A percentile compares a stretch with the other conserved stretches of the same genome.
Evolutionary conservation across 208 protist genomes (phyloP).

Genomic region (Acanthamoeba castellanii): DNA sequence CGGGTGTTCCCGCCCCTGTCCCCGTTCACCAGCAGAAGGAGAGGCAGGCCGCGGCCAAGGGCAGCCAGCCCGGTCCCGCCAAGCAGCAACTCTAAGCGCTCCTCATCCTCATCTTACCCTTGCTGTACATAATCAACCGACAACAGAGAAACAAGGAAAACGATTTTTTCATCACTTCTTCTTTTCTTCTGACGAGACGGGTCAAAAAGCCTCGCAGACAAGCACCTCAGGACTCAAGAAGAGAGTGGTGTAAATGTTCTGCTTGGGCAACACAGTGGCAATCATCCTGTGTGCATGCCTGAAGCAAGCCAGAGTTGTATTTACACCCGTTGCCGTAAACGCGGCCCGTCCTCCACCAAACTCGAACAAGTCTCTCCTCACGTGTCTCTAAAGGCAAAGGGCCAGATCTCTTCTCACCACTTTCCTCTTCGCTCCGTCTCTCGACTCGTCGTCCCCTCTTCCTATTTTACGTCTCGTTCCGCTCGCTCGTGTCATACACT

Average conservation of each 20-base stretch:
- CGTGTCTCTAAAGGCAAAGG: not conserved
- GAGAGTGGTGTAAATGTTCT: too few relatives aligned
- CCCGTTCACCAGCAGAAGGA: constrained; percentile 7
- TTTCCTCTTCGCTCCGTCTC: not conserved
- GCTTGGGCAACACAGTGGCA: not conserved
- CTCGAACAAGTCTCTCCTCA: not conserved
- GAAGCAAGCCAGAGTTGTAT: not conserved
- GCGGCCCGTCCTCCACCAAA: not conserved
- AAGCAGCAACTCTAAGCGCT: constrained; percentile 13
- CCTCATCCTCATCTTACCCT: not conserved
- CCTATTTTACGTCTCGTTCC: not conserved
- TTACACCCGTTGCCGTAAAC: not conserved
- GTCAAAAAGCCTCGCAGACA: too few relatives aligned
- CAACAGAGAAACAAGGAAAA: not conserved
- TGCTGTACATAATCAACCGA: not conserved
- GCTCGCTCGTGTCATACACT: not conserved
- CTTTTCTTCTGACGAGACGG: too few relatives aligned
- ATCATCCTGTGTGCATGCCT: not conserved
- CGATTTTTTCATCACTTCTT: too few relatives aligned
- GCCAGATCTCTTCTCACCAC: constrained; percentile 44
- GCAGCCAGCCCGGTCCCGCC: not conserved
- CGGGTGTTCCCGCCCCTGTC: not conserved
- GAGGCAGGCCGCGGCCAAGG: not conserved
- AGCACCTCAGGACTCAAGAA: not conserved
- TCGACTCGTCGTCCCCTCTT: not conserved